phyloP scores from a whole-genome alignment of 2,329 filamentous ascomycete species.

The Sarocladium strictum region DNA sequence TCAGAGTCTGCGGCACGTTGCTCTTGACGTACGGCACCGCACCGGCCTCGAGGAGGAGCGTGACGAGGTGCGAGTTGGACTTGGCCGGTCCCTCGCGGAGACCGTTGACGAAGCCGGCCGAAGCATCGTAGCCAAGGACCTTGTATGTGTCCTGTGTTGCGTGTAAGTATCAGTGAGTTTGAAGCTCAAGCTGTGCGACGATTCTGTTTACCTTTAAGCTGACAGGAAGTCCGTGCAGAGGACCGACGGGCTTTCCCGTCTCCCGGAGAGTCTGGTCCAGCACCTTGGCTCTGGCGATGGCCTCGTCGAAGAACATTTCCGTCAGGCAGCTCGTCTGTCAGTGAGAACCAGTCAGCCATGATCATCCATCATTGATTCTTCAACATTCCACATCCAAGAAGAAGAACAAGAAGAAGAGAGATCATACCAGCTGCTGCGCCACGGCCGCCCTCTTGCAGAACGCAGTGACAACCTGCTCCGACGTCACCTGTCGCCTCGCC shows the following conservation, averaged over 20 bases:
- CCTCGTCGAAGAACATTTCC: slow-evolving; percentile 45
- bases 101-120: slow-evolving; percentile 49
- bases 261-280: slow-evolving; percentile 36
- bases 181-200: neutral
- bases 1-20: slow-evolving; percentile 56
- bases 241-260: slow-evolving; percentile 46
- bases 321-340: slow-evolving; percentile 31
- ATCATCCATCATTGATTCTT: neutral
- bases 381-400: no score
- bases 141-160: slow-evolving; percentile 50
- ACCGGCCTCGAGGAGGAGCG: slow-evolving; percentile 51
- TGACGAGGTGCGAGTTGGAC: slow-evolving; percentile 48
- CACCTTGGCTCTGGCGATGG: slow-evolving; percentile 33
- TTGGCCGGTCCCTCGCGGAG: slow-evolving; percentile 46
- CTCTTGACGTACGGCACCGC: slow-evolving; percentile 65
- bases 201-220: slow-evolving; percentile 15
- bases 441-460: slow-evolving; percentile 14
- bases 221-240: slow-evolving; percentile 50
- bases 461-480: slow-evolving; percentile 9
- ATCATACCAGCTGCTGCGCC: slow-evolving; percentile 14
- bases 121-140: slow-evolving; percentile 44
- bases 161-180: neutral
- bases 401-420: neutral
- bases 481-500: neutral
- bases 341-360: neutral